Evolutionary conservation across 2,329 filamentous ascomycete species (phyloP).

Genomic region (Byssothecium circinans): DNA sequence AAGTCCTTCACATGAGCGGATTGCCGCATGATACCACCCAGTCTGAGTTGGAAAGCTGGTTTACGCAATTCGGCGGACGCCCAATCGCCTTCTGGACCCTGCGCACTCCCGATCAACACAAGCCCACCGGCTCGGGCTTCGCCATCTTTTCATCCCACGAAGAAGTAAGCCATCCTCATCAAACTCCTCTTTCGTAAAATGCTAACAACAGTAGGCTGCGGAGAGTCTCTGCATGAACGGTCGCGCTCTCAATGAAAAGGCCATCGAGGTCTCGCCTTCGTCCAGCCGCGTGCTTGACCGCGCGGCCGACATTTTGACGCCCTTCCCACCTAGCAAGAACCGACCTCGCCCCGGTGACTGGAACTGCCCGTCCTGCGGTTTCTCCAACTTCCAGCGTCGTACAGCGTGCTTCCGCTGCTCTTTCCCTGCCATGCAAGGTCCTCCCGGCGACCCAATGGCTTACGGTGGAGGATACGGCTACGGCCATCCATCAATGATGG

Average conservation of each 20-base stretch:
- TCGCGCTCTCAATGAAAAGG: slow-evolving; percentile 95
- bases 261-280: slow-evolving; percentile 96
- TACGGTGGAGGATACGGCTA: slow-evolving; percentile 54
- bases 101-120: slow-evolving; percentile 96
- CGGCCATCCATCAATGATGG: slow-evolving; percentile 64
- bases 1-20: slow-evolving; percentile 97
- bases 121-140: slow-evolving; percentile 98
- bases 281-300: slow-evolving; percentile 96
- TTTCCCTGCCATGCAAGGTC: slow-evolving; percentile 89
- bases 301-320: slow-evolving; percentile 91
- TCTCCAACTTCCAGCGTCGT: slow-evolving; percentile 98
- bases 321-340: slow-evolving; percentile 98
- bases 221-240: slow-evolving; percentile 99
- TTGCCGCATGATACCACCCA: slow-evolving; percentile 97
- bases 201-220: slow-evolving; percentile 66
- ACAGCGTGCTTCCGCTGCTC: slow-evolving; percentile 99
- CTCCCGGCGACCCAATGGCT: slow-evolving; percentile 70
- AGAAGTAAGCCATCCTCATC: slow-evolving; percentile 66
- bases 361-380: slow-evolving; percentile 98
- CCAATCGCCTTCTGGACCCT: slow-evolving; percentile 99
- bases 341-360: slow-evolving; percentile 95
- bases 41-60: slow-evolving; percentile 98
- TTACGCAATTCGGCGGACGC: slow-evolving; percentile 95
- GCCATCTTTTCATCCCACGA: slow-evolving; percentile 98
- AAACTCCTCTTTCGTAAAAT: neutral